These are phyloP conservation scores for Hypoxylon sp. DNA, from an alignment of 2,329 filamentous ascomycete species.

Conservation along the genomic window DNA sequence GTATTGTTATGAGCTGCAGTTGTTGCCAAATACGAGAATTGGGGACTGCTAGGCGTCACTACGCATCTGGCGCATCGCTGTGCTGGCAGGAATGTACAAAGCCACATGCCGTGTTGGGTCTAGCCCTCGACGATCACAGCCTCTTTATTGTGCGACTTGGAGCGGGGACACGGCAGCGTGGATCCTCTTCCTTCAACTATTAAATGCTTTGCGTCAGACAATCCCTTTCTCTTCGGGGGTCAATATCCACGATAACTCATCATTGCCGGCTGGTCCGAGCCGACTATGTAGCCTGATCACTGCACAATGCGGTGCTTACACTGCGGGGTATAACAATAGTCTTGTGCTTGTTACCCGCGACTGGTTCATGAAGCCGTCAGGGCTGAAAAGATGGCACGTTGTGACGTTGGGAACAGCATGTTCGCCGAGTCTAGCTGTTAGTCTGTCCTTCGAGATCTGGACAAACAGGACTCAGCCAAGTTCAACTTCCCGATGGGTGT, in stretches of 20 bases:
- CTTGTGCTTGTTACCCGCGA: conserved; percentile 20
- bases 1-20: conserved; percentile 17
- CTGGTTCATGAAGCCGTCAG: conserved; percentile 13
- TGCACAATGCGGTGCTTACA: conserved; percentile 26
- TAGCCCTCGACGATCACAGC: conserved; percentile 41
- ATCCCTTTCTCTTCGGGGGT: conserved; percentile 28
- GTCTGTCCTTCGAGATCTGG: background rate
- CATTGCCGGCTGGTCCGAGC: conserved; percentile 27
- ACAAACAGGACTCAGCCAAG: conserved; percentile 9
- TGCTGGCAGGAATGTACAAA: conserved; percentile 39
- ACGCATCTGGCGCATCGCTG: conserved; percentile 38
- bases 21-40: conserved; percentile 39
- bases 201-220: conserved; percentile 41
- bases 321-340: conserved; percentile 38
- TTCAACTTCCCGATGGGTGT: conserved; percentile 1
- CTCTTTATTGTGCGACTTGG: conserved; percentile 30
- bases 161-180: conserved; percentile 28
- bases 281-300: conserved; percentile 19
- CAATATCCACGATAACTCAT: conserved; percentile 27
- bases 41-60: conserved; percentile 31
- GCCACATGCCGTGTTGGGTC: conserved; percentile 41
- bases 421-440: conserved; percentile 7
- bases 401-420: conserved; percentile 35
- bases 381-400: conserved; percentile 31
- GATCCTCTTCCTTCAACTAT: conserved; percentile 16